Conservation (phyloP, 495 filamentous ascomycete genomes). For the Astrothelium subdiscretum region DNA sequence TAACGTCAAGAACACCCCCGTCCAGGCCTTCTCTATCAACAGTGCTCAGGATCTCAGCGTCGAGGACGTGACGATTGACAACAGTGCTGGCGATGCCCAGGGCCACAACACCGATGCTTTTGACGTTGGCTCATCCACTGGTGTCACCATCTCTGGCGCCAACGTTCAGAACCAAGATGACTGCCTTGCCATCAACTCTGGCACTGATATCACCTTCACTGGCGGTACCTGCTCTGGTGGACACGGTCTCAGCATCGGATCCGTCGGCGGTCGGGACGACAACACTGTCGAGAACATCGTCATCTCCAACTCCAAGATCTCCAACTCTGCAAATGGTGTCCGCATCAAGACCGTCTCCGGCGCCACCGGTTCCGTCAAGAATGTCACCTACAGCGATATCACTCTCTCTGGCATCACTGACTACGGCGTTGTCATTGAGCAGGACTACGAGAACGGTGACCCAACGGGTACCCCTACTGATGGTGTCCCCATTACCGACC, state of each 20-base stretch:
- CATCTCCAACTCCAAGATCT: constrained; percentile 40
- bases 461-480: constrained; percentile 49
- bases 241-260: constrained; percentile 55
- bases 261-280: constrained; percentile 48
- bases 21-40: constrained; percentile 51
- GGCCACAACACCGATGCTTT: constrained; percentile 61
- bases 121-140: constrained; percentile 41
- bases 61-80: constrained; percentile 44
- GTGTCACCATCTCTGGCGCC: constrained; percentile 41
- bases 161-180: constrained; percentile 53
- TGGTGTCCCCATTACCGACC: constrained; percentile 49
- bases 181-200: constrained; percentile 53
- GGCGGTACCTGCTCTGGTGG: constrained; percentile 45
- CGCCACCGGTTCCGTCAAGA: constrained; percentile 44
- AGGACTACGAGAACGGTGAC: constrained; percentile 56
- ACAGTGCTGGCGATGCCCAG: constrained; percentile 43
- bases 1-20: constrained; percentile 46
- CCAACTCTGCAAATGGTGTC: constrained; percentile 45
- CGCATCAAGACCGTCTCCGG: constrained; percentile 54
- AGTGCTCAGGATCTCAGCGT: constrained; percentile 38
- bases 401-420: constrained; percentile 43
- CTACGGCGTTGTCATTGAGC: constrained; percentile 57
- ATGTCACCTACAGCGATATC: constrained; percentile 50
- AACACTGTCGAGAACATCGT: constrained; percentile 48
- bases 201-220: constrained; percentile 43